phyloP scores from a whole-genome alignment of 768 basidiomycete species.

The Trichaptum fuscoviolaceum region DNA sequence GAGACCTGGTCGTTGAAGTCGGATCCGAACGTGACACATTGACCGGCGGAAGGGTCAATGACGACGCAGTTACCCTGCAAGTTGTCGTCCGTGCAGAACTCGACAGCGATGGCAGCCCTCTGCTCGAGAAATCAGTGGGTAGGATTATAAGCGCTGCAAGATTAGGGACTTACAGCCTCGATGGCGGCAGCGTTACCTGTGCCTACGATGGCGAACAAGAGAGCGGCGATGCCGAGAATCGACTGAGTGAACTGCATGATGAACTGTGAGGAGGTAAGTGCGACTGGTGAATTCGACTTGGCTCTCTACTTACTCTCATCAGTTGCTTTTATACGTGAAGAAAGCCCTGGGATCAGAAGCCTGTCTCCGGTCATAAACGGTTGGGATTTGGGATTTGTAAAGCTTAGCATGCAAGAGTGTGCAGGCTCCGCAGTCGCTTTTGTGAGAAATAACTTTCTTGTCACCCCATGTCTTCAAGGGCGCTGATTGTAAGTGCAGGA shows the following conservation, averaged over 20 bases:
- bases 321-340: neutral
- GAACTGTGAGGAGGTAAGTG: neutral
- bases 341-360: neutral
- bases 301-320: neutral
- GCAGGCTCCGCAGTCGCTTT: too few species aligned
- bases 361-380: too few species aligned
- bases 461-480: too few species aligned
- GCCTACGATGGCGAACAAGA: neutral
- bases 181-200: neutral
- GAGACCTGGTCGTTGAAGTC: slow-evolving; percentile 1
- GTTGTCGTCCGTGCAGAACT: neutral
- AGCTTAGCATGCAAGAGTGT: too few species aligned
- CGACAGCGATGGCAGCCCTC: neutral
- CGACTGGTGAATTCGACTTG: neutral
- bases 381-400: too few species aligned
- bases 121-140: neutral
- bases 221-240: neutral
- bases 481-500: too few species aligned
- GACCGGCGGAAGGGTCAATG: neutral
- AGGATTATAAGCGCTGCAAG: neutral
- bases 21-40: neutral
- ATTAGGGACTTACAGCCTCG: neutral
- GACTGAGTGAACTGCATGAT: neutral
- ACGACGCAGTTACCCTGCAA: neutral
- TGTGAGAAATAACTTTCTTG: too few species aligned